Evolutionary conservation across 495 filamentous ascomycete species (phyloP).

Genomic region (Neurospora sp.): DNA sequence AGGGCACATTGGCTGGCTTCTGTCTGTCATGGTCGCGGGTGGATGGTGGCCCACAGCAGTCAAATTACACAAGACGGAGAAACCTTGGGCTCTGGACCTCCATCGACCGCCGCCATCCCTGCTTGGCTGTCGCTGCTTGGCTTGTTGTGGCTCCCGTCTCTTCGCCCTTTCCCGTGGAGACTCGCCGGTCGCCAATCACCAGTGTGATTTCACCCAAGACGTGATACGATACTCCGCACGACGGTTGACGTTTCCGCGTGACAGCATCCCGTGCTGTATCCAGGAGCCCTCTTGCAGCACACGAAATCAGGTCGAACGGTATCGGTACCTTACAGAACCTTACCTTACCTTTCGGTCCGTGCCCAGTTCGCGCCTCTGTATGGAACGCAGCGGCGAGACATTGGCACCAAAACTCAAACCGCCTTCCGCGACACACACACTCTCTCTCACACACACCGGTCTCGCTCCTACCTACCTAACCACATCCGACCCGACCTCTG

Average conservation of each 20-base stretch:
- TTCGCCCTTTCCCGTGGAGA: background rate
- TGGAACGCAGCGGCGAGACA: background rate
- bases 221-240: background rate
- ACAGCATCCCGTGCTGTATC: background rate
- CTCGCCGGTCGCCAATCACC: background rate
- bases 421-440: conserved; percentile 1
- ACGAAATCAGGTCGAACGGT: background rate
- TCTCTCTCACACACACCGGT: background rate
- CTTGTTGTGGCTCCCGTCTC: background rate
- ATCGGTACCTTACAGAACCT: background rate
- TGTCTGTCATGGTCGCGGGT: background rate
- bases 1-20: background rate
- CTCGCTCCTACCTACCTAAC: background rate
- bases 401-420: background rate
- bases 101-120: conserved; percentile 10
- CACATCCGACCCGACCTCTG: background rate
- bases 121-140: background rate
- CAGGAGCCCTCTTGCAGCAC: background rate
- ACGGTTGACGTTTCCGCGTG: background rate
- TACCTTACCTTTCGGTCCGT: background rate
- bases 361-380: background rate
- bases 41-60: background rate
- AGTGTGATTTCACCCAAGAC: background rate
- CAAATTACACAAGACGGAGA: conserved; percentile 3
- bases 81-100: conserved; percentile 11